These are phyloP conservation scores for Fusarium sp. DNA, from an alignment of 2,329 filamentous ascomycete genomes.

Conservation along the genomic window DNA sequence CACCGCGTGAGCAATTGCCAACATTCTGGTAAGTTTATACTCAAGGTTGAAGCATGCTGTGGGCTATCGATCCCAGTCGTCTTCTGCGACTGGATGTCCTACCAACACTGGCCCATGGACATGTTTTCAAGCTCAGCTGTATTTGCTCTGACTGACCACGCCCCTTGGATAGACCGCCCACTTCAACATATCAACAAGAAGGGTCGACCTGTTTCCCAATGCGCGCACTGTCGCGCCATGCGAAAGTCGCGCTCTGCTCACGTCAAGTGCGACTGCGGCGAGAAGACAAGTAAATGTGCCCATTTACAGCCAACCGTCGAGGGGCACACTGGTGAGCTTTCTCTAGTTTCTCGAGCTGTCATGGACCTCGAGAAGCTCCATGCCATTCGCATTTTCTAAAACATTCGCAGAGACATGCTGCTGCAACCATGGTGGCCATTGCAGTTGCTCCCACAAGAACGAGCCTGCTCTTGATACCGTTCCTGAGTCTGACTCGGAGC, in stretches of 20 bases:
- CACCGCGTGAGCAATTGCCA: slow-evolving; percentile 99
- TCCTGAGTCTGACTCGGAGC: slow-evolving; percentile 71
- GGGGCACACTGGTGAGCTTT: slow-evolving; percentile 67
- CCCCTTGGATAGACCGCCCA: slow-evolving; percentile 76
- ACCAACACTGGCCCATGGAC: background rate
- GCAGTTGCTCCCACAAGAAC: slow-evolving; percentile 73
- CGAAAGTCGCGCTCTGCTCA: slow-evolving; percentile 96
- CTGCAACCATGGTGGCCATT: slow-evolving; percentile 75
- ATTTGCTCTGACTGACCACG: slow-evolving; percentile 39
- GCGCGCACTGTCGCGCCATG: slow-evolving; percentile 93
- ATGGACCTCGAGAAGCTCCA: slow-evolving; percentile 7
- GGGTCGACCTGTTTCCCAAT: slow-evolving; percentile 96
- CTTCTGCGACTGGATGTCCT: background rate
- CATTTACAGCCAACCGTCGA: slow-evolving; percentile 68
- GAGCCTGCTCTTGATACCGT: slow-evolving; percentile 70
- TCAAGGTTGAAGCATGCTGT: background rate
- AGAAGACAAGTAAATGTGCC: slow-evolving; percentile 81
- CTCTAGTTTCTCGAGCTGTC: slow-evolving; percentile 14
- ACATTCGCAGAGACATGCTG: slow-evolving; percentile 69
- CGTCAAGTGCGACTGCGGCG: slow-evolving; percentile 95
- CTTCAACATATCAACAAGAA: slow-evolving; percentile 97
- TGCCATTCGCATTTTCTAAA: slow-evolving; percentile 29
- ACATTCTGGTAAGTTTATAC: slow-evolving; percentile 78
- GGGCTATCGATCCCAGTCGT: background rate
- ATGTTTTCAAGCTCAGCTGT: background rate